Evolutionary conservation across 768 basidiomycete species (phyloP).

Genomic region (Neoboletus subvelutipes): DNA sequence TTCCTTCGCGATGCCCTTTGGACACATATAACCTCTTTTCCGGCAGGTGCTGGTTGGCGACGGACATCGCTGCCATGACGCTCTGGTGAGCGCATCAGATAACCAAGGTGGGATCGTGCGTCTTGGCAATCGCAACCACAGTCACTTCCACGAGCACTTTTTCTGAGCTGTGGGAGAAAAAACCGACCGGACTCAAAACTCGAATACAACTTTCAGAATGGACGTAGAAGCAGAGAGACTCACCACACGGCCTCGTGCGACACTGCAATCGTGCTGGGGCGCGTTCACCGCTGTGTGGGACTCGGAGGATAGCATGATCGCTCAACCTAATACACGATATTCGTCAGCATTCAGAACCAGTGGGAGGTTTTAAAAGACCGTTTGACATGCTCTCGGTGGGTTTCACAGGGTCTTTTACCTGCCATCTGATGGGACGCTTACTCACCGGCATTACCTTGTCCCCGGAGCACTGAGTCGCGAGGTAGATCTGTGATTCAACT

Average conservation of each 20-base stretch:
- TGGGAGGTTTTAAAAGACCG: constrained; percentile 4
- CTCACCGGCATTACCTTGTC: constrained; percentile 6
- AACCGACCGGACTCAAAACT: not conserved
- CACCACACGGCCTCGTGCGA: constrained; percentile 10
- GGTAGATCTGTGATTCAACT: not conserved
- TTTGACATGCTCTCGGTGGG: not conserved
- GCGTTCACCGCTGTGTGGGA: not conserved
- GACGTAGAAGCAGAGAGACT: constrained; percentile 1
- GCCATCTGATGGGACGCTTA: not conserved
- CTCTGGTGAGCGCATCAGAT: not conserved
- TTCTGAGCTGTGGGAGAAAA: constrained; percentile 1
- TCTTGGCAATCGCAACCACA: not conserved
- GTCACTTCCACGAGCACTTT: not conserved
- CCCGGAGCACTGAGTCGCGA: not conserved
- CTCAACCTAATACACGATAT: not conserved
- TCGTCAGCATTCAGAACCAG: not conserved
- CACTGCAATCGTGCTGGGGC: not conserved
- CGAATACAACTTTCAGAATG: not conserved
- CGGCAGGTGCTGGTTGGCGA: not conserved
- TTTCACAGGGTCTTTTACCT: constrained; percentile 8
- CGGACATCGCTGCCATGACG: not conserved
- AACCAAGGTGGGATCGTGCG: not conserved
- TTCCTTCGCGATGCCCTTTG: not conserved
- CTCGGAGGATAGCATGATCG: constrained; percentile 2
- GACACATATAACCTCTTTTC: not conserved